Evolutionary conservation across 768 basidiomycete genomes (phyloP), one percentile per base, ranked within the genome.

Genomic region (Mycena maculata): DNA sequence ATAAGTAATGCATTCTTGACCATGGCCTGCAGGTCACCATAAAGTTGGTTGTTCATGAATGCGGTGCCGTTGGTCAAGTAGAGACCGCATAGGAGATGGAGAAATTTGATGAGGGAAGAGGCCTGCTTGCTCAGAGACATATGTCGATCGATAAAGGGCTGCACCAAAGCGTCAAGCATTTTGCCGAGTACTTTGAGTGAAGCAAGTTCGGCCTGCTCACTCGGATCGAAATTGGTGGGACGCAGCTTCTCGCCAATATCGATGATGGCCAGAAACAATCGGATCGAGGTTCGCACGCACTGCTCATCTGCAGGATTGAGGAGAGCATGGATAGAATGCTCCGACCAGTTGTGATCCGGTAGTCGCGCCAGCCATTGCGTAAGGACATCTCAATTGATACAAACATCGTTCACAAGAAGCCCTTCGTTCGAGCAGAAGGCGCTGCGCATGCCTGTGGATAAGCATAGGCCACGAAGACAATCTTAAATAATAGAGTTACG

Each of bases 31-130:
- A 73, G 30, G 45, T 80, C 79, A 18, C 69, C 65, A 58, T 78
- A 80, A 0, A 79, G 72, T 27, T 78, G 77, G 6, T 72, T 66
- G 0, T 74, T 65, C 66, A 79, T 67, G 59, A 77, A 78, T n/a
- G 38, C 20, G 59, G 58, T 33, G 22, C 50, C 50, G 41, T 74
- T 50, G 11, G 45, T 28, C 20, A 65, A 45, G 27, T 55, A 74
- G 0, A 69, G 31, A 1, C 58, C 49, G 39, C 68, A 73, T 0
- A 58, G 28, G 9, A 73, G 36, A 41, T 69, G 64, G 12, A 49
- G 9, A 23, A 50, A 70, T 31, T 33, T 53, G 16, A 41, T 30
- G 3, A 73, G 59, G 20, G 20, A 54, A 8, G 18, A 10, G 12
- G 70, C 38, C 45, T 73, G 72, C 23, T 73, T 25, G 1, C 55